These are phyloP conservation scores for Zopfia rhizophila DNA, from an alignment of 2,329 filamentous ascomycete genomes.

Conservation along the genomic window DNA sequence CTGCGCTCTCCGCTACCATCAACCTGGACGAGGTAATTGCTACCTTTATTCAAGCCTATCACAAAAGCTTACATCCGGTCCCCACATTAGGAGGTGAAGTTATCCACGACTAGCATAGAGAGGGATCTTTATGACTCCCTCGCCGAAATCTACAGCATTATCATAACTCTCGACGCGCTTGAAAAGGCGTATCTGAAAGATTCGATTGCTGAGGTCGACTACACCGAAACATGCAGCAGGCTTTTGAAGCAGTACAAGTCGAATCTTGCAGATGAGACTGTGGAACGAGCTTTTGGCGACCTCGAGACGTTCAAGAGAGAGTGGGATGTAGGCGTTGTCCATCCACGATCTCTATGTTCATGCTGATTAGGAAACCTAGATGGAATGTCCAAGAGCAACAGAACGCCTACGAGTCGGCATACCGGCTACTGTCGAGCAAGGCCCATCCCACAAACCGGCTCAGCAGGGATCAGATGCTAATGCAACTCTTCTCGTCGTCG, in stretches of 20 bases:
- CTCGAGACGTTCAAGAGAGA: conserved; percentile 90
- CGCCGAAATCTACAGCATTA: conserved; percentile 97
- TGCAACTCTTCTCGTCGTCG: conserved; percentile 81
- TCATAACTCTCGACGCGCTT: conserved; percentile 92
- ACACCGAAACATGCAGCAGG: conserved; percentile 94
- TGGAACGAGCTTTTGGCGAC: conserved; percentile 87
- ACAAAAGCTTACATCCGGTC: conserved; percentile 24
- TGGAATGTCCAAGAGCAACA: conserved; percentile 93
- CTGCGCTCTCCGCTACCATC: conserved; percentile 84
- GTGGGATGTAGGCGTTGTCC: conserved; percentile 79
- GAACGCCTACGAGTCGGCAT: conserved; percentile 92
- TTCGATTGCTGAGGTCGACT: conserved; percentile 89
- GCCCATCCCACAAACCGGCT: conserved; percentile 57
- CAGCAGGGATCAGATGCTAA: conserved; percentile 58
- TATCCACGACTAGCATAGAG: conserved; percentile 86
- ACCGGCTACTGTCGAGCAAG: conserved; percentile 79
- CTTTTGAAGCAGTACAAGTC: conserved; percentile 97
- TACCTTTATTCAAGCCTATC: conserved; percentile 1
- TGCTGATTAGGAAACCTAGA: conserved; percentile 60
- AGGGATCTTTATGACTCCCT: conserved; percentile 95
- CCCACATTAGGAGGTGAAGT: conserved; percentile 81
- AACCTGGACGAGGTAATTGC: conserved; percentile 89
- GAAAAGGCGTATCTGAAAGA: conserved; percentile 98
- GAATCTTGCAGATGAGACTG: conserved; percentile 87
- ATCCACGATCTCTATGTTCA: not conserved